phyloP scores from a whole-genome alignment of 352 stramenopile genomes.

The Phytophthora foliorum region DNA sequence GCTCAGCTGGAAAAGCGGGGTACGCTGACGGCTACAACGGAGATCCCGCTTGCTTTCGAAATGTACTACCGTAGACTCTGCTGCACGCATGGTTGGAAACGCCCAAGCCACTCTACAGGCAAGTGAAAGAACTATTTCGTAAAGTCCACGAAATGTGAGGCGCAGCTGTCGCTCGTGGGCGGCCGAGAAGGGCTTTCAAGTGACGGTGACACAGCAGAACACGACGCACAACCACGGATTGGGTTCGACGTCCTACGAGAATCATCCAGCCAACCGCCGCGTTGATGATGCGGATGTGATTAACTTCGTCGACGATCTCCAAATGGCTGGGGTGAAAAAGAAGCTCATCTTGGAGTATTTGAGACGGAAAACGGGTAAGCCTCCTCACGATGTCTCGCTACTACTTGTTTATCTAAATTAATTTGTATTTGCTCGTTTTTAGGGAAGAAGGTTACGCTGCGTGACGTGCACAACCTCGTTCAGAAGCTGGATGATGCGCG shows the following conservation, averaged over 20 bases:
- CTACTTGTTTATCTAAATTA: too few relatives aligned
- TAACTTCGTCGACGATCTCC: neutral
- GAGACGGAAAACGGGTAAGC: neutral
- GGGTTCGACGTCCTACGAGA: too few relatives aligned
- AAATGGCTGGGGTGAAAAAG: neutral
- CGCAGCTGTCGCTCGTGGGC: neutral
- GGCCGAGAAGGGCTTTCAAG: neutral
- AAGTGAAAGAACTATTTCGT: conserved; percentile 11
- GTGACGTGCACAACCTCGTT: neutral
- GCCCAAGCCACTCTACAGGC: neutral
- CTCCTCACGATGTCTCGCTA: too few relatives aligned
- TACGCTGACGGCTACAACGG: neutral
- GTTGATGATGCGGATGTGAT: neutral
- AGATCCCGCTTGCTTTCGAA: neutral
- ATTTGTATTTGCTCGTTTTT: neutral
- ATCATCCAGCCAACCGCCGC: too few relatives aligned
- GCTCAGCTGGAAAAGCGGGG: neutral
- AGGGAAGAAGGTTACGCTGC: neutral
- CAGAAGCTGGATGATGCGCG: neutral
- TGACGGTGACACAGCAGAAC: neutral
- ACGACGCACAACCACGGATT: neutral
- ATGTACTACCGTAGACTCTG: conserved; percentile 3
- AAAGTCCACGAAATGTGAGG: conserved; percentile 7
- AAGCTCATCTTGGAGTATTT: neutral
- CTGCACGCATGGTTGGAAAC: conserved; percentile 6